A percentile compares a stretch with the other conserved stretches of the same genome.
Evolutionary conservation across 257 asterid genomes (phyloP).

Genomic region (Haberlea rhodopensis): DNA sequence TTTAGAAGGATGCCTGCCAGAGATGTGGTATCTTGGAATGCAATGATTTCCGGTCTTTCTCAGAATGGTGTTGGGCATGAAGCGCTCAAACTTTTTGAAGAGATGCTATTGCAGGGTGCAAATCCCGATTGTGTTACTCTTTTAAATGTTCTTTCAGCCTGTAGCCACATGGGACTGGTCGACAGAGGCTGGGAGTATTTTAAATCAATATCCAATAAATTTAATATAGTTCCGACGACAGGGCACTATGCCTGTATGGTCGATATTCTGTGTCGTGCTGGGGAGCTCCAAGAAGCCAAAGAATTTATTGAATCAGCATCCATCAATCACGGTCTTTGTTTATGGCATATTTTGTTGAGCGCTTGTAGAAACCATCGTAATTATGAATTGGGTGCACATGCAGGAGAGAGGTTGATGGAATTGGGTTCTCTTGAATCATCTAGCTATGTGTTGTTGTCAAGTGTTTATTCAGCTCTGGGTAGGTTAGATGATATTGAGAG

Average conservation of each 20-base stretch:
- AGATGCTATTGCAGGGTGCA: slow-evolving; percentile 56
- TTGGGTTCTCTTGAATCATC: slow-evolving; percentile 77
- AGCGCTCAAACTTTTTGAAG: slow-evolving; percentile 75
- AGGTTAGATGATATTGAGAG: slow-evolving; percentile 57
- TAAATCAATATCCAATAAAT: slow-evolving; percentile 48
- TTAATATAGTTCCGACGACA: slow-evolving; percentile 45
- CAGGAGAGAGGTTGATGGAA: slow-evolving; percentile 80
- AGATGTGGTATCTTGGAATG: slow-evolving; percentile 82
- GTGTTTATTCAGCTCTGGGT: slow-evolving; percentile 75
- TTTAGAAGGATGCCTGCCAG: slow-evolving; percentile 69
- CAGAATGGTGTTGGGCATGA: slow-evolving; percentile 70
- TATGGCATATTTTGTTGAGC: slow-evolving; percentile 83
- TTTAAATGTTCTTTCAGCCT: slow-evolving; percentile 66
- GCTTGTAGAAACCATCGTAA: slow-evolving; percentile 66
- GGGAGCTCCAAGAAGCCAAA: slow-evolving; percentile 66
- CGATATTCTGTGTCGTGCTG: slow-evolving; percentile 83
- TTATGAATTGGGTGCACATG: slow-evolving; percentile 79
- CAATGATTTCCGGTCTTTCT: slow-evolving; percentile 87
- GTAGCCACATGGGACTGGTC: slow-evolving; percentile 90
- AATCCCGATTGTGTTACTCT: slow-evolving; percentile 71
- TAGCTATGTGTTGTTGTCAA: slow-evolving; percentile 71
- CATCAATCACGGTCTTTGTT: slow-evolving; percentile 59
- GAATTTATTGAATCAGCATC: slow-evolving; percentile 64
- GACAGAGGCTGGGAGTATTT: slow-evolving; percentile 65
- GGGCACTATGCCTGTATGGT: slow-evolving; percentile 93